These are phyloP conservation scores for Mortierella sp. DNA, from an alignment of 371 early-diverging fungal genomes.

Conservation along the genomic window DNA sequence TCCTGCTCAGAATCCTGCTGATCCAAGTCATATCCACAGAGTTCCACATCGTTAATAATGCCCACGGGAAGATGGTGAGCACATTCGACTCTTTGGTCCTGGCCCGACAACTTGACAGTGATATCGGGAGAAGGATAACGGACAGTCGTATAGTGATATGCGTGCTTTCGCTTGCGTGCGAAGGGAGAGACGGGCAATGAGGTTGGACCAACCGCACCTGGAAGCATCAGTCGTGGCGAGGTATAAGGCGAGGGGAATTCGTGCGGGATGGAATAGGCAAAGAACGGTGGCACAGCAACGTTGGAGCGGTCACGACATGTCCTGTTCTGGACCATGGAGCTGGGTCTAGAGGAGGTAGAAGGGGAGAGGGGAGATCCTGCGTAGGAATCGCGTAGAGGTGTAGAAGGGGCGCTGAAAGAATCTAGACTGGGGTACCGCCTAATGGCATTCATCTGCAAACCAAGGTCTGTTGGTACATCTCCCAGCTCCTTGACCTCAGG, in stretches of 20 bases:
- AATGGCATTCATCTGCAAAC: slow-evolving; percentile 17
- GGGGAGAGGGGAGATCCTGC: slow-evolving; percentile 17
- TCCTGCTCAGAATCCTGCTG: slow-evolving; percentile 18
- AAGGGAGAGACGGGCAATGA: slow-evolving; percentile 46
- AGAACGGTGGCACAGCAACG: slow-evolving; percentile 46
- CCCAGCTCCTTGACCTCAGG: not conserved
- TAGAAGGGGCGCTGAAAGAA: slow-evolving; percentile 23
- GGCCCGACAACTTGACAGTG: slow-evolving; percentile 40
- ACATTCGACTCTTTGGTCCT: slow-evolving; percentile 6
- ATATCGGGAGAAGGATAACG: slow-evolving; percentile 27
- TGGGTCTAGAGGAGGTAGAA: slow-evolving; percentile 26
- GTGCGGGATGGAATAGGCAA: slow-evolving; percentile 54
- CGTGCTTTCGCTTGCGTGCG: slow-evolving; percentile 53
- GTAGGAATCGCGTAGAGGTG: slow-evolving; percentile 27
- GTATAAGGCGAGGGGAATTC: slow-evolving; percentile 51
- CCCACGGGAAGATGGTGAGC: slow-evolving; percentile 33
- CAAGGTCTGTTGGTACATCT: slow-evolving; percentile 12
- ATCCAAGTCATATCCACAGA: slow-evolving; percentile 20
- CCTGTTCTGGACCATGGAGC: slow-evolving; percentile 32
- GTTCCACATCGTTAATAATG: slow-evolving; percentile 21
- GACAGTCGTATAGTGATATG: slow-evolving; percentile 24
- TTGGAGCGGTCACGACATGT: slow-evolving; percentile 32
- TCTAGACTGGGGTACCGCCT: slow-evolving; percentile 19
- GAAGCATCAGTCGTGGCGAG: slow-evolving; percentile 45
- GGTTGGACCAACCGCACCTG: slow-evolving; percentile 44